Percentiles rank a stretch among this genome's conserved stretches.
These are phyloP conservation scores for Chrysosphaeria jannelii DNA, from an alignment of 2,329 filamentous ascomycete species.

Conservation along the genomic window DNA sequence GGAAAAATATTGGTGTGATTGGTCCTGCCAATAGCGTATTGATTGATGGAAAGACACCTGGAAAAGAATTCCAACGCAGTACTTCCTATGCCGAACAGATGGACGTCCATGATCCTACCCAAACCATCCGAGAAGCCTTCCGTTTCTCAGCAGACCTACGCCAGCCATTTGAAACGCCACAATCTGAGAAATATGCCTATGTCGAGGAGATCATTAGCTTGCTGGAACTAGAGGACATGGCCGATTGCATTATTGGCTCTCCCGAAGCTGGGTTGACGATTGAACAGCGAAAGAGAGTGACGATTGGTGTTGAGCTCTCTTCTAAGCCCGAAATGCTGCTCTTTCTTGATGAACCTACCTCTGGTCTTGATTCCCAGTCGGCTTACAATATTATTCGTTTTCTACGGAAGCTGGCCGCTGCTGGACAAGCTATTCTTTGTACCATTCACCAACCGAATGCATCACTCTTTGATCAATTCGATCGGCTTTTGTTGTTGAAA, in stretches of 20 bases:
- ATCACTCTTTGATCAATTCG: constrained; percentile 78
- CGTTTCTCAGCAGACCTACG: constrained; percentile 45
- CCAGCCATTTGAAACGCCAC: constrained; percentile 31
- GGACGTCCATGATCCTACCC: constrained; percentile 42
- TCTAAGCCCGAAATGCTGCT: constrained; percentile 29
- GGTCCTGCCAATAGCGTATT: constrained; percentile 34
- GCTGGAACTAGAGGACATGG: constrained; percentile 68
- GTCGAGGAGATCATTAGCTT: constrained; percentile 63
- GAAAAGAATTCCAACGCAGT: constrained; percentile 2
- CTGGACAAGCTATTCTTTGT: constrained; percentile 70
- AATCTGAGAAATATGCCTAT: constrained; percentile 41
- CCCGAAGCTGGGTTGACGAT: constrained; percentile 60
- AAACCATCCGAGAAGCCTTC: constrained; percentile 48
- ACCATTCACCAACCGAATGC: constrained; percentile 95
- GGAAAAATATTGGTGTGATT: constrained; percentile 51
- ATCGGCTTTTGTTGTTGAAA: constrained; percentile 41
- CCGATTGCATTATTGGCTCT: constrained; percentile 71
- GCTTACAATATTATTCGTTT: constrained; percentile 51
- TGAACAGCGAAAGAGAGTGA: constrained; percentile 45
- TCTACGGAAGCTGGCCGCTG: constrained; percentile 24
- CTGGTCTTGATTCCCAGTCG: constrained; percentile 52
- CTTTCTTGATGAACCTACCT: constrained; percentile 64
- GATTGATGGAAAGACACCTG: constrained; percentile 34
- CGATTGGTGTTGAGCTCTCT: constrained; percentile 45
- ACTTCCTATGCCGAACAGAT: constrained; percentile 44